Base-by-base conservation (phyloP, 768 basidiomycete species). In the Mycena filopes region DNA sequence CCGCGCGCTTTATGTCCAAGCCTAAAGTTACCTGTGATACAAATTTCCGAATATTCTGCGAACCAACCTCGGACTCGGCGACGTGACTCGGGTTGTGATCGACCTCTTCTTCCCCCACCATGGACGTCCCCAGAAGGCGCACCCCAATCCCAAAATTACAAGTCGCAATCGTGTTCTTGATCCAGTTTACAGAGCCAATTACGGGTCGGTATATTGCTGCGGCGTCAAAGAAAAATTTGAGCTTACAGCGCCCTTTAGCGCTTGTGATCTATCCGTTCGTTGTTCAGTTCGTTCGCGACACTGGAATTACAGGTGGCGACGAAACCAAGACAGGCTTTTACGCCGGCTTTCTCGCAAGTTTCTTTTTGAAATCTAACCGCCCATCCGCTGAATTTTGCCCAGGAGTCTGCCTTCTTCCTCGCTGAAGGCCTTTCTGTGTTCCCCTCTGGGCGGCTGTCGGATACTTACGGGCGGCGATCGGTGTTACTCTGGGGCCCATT, bases 371-470 rank as follows among this genome's bases (percentile, higher is more conserved):
- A 11, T 16, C 28, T 18, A 28, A 6, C 0, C 5, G 20, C 49
- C 9, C 4, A 29, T 38, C 3, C 18, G 13, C 41, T 56, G 5
- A 54, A 13, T 16, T 54, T 31, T 71, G 28, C 26, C 9, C 50
- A 82, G 79, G 77, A 78, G 67, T 80, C 79, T 20, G 61, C 69
- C 2, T 82, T 81, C 65, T 81, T 79, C 46, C 23, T 79, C 20
- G 70, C 79, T 3, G 79, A 81, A 70, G 71, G 70, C 21, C 33
- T 76, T 5, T 73, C 75, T 23, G 77, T 78, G 13, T 73, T 73
- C 40, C 70, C 71, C 2, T 80, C 78, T 73, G 77, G 78, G 12
- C 75, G 76, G 28, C 66, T 76, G 23, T 81, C 81, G 3, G 80
- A 82, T 68, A 65, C 67, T 16, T 71, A 76, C 38, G 80, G 81